These are phyloP conservation scores for Phaffia tasmanica DNA, from an alignment of 768 basidiomycete species.

Conservation along the genomic window DNA sequence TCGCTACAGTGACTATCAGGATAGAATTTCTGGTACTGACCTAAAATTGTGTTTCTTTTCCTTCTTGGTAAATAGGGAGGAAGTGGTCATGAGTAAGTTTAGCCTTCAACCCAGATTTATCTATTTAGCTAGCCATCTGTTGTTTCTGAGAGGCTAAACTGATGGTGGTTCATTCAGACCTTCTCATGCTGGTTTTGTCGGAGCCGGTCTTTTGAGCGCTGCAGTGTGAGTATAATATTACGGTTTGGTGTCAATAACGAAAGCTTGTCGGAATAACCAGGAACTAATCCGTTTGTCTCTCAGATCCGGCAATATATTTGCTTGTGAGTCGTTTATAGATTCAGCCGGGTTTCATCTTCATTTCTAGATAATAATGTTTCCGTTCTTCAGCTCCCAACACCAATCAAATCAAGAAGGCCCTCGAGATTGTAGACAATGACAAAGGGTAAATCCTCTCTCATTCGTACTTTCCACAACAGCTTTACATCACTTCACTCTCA, in stretches of 20 bases:
- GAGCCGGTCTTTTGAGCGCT: conserved; percentile 15
- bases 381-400: conserved; percentile 19
- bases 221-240: conserved; percentile 14
- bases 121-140: background rate
- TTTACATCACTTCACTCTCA: background rate
- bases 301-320: conserved; percentile 23
- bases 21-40: too few species aligned
- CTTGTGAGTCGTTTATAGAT: conserved; percentile 4
- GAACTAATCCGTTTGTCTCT: background rate
- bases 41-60: too few species aligned
- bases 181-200: conserved; percentile 21
- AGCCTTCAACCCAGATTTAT: background rate
- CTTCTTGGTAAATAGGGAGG: conserved; percentile 4
- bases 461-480: background rate
- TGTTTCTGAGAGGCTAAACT: background rate
- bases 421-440: conserved; percentile 24
- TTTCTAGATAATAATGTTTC: background rate
- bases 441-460: conserved; percentile 7
- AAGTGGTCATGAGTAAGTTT: conserved; percentile 16
- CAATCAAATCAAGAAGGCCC: conserved; percentile 24
- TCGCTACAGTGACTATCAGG: too few species aligned
- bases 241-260: too few species aligned
- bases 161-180: background rate
- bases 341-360: background rate
- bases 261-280: too few species aligned